Percentiles rank a stretch among this genome's conserved stretches.
Evolutionary conservation across 2,329 filamentous ascomycete genomes (phyloP).

Genomic region (Fusarium liriodendri): DNA sequence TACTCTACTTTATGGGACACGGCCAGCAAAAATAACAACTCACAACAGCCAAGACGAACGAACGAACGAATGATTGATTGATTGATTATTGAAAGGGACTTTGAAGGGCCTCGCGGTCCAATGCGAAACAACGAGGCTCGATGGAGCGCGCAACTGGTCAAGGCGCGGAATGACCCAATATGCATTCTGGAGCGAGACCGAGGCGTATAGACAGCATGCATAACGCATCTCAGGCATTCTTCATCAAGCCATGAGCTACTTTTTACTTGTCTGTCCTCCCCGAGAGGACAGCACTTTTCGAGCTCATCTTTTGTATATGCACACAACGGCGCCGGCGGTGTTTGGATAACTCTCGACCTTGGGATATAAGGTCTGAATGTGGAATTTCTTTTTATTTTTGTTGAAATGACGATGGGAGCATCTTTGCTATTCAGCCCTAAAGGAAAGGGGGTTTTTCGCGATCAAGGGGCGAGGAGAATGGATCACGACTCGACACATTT

Average conservation of each 20-base stretch:
- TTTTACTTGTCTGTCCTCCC: background rate
- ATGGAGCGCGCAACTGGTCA: slow-evolving; percentile 11
- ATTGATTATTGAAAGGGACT: slow-evolving; percentile 12
- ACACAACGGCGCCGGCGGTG: slow-evolving; percentile 37
- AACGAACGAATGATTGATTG: slow-evolving; percentile 7
- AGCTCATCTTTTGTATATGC: slow-evolving; percentile 27
- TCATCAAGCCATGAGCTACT: slow-evolving; percentile 1
- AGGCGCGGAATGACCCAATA: slow-evolving; percentile 3
- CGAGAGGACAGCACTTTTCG: background rate
- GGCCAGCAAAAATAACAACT: slow-evolving; percentile 16
- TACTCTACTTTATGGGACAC: slow-evolving; percentile 21
- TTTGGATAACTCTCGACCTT: slow-evolving; percentile 33
- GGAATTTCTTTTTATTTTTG: slow-evolving; percentile 12
- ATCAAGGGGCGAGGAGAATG: background rate
- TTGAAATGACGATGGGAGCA: background rate
- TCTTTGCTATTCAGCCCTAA: background rate
- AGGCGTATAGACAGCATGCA: slow-evolving; percentile 23
- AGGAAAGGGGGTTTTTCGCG: background rate
- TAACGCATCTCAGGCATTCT: slow-evolving; percentile 12
- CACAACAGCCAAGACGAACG: slow-evolving; percentile 20
- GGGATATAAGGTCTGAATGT: slow-evolving; percentile 25
- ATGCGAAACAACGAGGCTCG: slow-evolving; percentile 25
- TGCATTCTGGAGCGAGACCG: slow-evolving; percentile 20
- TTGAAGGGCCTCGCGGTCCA: slow-evolving; percentile 36
- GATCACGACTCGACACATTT: background rate